Evolutionary conservation across 1,139 yeast genomes (phyloP).

Genomic region (Citeromyces siamensis): DNA sequence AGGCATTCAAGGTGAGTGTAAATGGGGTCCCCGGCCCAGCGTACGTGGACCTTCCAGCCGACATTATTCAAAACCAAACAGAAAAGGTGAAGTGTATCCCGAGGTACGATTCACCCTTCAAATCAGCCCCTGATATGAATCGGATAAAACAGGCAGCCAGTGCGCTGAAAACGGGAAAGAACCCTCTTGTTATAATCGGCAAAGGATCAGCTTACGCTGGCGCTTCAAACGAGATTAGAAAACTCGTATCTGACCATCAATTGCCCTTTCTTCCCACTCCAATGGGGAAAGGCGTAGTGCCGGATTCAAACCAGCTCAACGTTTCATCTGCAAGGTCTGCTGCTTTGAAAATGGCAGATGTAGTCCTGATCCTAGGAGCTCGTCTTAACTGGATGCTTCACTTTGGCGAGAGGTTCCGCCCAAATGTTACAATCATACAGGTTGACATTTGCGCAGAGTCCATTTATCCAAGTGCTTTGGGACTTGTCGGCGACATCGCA

Average conservation of each 20-base stretch:
- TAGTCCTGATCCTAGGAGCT: conserved; percentile 45
- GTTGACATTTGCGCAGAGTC: conserved; percentile 41
- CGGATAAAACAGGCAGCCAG: conserved; percentile 23
- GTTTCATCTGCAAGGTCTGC: conserved; percentile 35
- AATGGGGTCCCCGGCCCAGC: conserved; percentile 46
- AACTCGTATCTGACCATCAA: conserved; percentile 25
- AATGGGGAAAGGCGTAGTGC: conserved; percentile 61
- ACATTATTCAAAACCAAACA: not conserved
- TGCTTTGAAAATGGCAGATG: conserved; percentile 40
- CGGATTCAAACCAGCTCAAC: conserved; percentile 21
- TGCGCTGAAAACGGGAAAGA: conserved; percentile 20
- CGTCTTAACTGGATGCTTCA: conserved; percentile 60
- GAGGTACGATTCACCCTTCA: conserved; percentile 5
- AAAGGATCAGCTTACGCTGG: conserved; percentile 39
- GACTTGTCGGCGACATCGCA: conserved; percentile 37
- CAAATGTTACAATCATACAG: conserved; percentile 35
- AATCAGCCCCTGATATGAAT: conserved; percentile 25
- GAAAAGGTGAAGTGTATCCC: not conserved
- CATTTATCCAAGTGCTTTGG: conserved; percentile 32
- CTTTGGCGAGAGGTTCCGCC: conserved; percentile 39
- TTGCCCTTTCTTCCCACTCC: conserved; percentile 56
- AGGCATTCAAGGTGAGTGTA: conserved; percentile 33
- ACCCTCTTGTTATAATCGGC: conserved; percentile 48
- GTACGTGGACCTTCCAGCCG: conserved; percentile 33
- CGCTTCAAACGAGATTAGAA: conserved; percentile 24